Conservation (phyloP, 805 yeast species). For the Candida khao-thaluensis region DNA sequence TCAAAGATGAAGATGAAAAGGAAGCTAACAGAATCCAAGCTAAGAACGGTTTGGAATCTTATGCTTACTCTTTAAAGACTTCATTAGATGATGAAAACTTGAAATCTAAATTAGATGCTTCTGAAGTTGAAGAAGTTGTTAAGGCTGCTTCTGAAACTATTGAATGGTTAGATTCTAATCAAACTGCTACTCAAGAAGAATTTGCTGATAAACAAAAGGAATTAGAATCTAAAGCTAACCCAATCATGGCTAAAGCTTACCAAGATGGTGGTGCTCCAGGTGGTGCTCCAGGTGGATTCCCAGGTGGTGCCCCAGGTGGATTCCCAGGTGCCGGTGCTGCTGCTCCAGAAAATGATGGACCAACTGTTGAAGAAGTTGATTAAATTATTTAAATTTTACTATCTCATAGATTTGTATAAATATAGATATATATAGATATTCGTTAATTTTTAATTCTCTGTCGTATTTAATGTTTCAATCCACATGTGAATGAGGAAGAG, state of each 20-base stretch:
- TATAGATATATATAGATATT: conserved; percentile 7
- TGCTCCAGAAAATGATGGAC: conserved; percentile 49
- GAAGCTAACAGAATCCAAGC: conserved; percentile 91
- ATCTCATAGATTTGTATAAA: conserved; percentile 6
- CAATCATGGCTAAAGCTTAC: conserved; percentile 96
- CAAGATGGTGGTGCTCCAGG: conserved; percentile 86
- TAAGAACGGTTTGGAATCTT: conserved; percentile 94
- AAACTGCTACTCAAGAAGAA: conserved; percentile 91
- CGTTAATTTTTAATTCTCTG: no score
- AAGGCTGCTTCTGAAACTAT: conserved; percentile 84
- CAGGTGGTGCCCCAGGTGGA: conserved; percentile 58
- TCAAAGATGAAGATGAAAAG: conserved; percentile 93
- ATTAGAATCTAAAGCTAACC: conserved; percentile 92
- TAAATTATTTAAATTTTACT: conserved; percentile 20
- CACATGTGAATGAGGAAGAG: no score
- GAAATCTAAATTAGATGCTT: conserved; percentile 23
- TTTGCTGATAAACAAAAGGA: conserved; percentile 91
- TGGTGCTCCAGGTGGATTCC: conserved; percentile 62
- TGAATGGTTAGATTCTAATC: conserved; percentile 90
- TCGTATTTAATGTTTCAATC: no score
- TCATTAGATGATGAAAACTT: conserved; percentile 40
- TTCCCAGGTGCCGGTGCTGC: conserved; percentile 61
- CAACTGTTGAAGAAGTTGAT: conserved; percentile 56
- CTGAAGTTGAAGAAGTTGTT: conserved; percentile 65
- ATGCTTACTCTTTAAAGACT: conserved; percentile 89